Conservation (phyloP, 2,329 filamentous ascomycete genomes). For the Fusarium sp. region DNA sequence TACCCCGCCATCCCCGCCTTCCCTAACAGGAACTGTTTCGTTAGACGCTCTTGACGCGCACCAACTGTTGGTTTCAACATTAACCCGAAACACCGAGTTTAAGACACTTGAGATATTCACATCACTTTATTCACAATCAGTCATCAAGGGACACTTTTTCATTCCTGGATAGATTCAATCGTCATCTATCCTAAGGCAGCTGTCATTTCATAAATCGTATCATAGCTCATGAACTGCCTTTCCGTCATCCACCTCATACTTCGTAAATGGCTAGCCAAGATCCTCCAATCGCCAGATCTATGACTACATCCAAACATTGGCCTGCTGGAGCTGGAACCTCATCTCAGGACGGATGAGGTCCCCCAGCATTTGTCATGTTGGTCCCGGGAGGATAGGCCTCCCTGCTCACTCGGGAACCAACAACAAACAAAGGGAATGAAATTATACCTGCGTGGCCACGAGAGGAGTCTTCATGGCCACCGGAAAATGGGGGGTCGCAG, state of each 20-base stretch:
- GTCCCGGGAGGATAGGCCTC: constrained; percentile 26
- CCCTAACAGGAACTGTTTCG: constrained; percentile 13
- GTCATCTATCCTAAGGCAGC: constrained; percentile 55
- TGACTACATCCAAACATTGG: constrained; percentile 45
- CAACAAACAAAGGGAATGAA: constrained; percentile 40
- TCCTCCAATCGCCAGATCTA: constrained; percentile 42
- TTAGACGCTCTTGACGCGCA: neutral
- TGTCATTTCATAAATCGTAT: constrained; percentile 33
- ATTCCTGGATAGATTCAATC: constrained; percentile 60
- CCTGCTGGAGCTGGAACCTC: constrained; percentile 39
- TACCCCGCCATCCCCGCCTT: constrained; percentile 36
- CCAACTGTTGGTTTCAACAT: neutral
- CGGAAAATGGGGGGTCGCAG: constrained; percentile 54
- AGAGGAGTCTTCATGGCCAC: constrained; percentile 43
- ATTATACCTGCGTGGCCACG: constrained; percentile 43
- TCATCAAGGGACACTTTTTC: neutral
- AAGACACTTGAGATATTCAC: neutral
- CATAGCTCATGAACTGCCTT: constrained; percentile 38
- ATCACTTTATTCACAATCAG: neutral
- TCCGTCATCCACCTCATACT: constrained; percentile 35
- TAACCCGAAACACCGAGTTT: constrained; percentile 7
- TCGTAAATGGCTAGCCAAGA: constrained; percentile 48
- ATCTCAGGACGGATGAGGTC: constrained; percentile 33
- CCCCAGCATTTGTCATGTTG: constrained; percentile 38
- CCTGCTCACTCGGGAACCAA: constrained; percentile 45